Base-by-base conservation (phyloP, 2,329 filamentous ascomycete genomes). In the Stachybotrys chlorohalonatus region DNA sequence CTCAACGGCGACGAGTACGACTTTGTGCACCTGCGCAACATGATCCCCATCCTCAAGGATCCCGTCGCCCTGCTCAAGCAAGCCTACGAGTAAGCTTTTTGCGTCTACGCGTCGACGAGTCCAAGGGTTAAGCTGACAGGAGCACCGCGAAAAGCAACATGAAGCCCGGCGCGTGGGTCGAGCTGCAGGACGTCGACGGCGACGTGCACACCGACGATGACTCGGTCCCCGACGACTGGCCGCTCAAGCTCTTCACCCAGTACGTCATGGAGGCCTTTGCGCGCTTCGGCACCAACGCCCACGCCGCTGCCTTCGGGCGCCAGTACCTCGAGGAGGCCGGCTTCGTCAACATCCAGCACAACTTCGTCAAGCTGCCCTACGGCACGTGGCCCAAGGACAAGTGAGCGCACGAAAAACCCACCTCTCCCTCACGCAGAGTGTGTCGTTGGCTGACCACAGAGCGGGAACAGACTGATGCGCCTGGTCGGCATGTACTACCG, bases 21-120 rank as follows among this genome's bases (percentile, higher is more conserved):
- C 66, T 77, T 80, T 57, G 77, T 86, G 53, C 84, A 86, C 64
- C 76, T 80, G 0, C 75, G 80, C 7, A 64, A 82, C 60, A 74
- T 87, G 68, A 72, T 75, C 11, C 69, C 71, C 0, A 68, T 73
- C 1, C 59, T 70, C 9, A 68, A 70, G 46, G 66, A 64, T 0
- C 68, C 68, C 0, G 64, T 68, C 0, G 53, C 31, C 1, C 55
- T 70, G 0, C 57, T 70, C 9, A 64, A 62, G 31, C 67, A 68
- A 54, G 60, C 61, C 30, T 67, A 63, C n/a, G 58, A 61, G 68
- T 67, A 55, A n/a, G 61, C 30, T 13, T 42, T 42, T 42, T 42
- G 36, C 36, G 5, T 9, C 36, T 42, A 9, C 36, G 5, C 15
- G 31, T 39, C 24, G 24, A 24, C 24, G 24, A 24, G 24, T 24